Percentiles rank a stretch among this genome's conserved stretches.
Evolutionary conservation across 306 rosid genomes (phyloP).

Genomic region (Rosa rugosa): DNA sequence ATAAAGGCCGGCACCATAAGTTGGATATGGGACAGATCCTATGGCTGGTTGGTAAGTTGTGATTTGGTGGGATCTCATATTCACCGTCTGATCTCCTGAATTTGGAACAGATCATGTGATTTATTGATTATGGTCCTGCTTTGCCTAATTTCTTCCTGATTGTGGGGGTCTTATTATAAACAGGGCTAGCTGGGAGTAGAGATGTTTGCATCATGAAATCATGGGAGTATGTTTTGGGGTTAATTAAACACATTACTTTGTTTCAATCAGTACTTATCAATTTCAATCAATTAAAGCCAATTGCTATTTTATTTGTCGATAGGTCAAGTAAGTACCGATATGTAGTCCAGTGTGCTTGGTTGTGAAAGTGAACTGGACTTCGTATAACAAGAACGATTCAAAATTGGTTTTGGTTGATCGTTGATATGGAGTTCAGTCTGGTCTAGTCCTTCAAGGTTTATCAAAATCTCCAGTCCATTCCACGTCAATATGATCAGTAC

Average conservation of each 20-base stretch:
- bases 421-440: background rate
- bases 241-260: background rate
- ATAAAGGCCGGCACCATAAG: slow-evolving; percentile 58
- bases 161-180: background rate
- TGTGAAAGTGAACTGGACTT: background rate
- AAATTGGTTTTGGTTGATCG: no score
- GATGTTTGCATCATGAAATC: background rate
- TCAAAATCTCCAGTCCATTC: no score
- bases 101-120: slow-evolving; percentile 62
- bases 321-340: no score
- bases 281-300: background rate
- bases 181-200: slow-evolving; percentile 5
- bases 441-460: no score
- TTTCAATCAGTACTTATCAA: background rate
- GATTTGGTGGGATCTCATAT: slow-evolving; percentile 37
- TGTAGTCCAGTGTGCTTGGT: no score
- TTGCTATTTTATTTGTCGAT: no score
- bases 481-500: no score
- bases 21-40: slow-evolving; percentile 57
- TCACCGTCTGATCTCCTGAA: slow-evolving; percentile 53
- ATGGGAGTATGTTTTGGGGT: background rate
- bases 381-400: background rate
- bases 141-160: slow-evolving; percentile 12
- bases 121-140: slow-evolving; percentile 32
- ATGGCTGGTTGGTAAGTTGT: slow-evolving; percentile 34